Evolutionary conservation across 2,329 filamentous ascomycete species (phyloP), one percentile per base, ranked within the genome.

Genomic region (Pyrenophora seminiperda): DNA sequence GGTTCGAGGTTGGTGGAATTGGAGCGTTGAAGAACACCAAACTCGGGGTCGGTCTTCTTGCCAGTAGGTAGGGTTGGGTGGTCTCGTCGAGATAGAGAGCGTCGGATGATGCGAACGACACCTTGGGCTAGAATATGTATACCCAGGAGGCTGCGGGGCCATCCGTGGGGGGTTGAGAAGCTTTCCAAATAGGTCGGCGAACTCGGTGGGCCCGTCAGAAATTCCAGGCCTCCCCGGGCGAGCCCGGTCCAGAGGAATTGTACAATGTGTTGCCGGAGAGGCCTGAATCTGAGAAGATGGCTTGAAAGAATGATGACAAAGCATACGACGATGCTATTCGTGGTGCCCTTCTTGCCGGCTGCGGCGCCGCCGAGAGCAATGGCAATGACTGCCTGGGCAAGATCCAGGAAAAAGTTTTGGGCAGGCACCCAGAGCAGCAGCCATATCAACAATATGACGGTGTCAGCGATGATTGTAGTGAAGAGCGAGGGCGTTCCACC

Each of bases 311-410:
- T 86, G 72, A 90, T 87, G 58, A 82, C 76, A 59, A 89, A 81
- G 69, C 87, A 91, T 32, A 87, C 83, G 41, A 89, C 79, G 38
- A 90, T 84, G 66, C 88, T 90, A 64, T 86, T 85, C 47, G 86
- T 86, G 4, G 87, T 85, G 42, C 86, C 85, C 53, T 86, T 83
- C 60, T 81, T 83, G 6, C 85, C 84, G 56, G 82, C 85, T 6
- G 85, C 88, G 51, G 91, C 91, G 53, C 91, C 92, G 55, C 92
- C 92, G 9, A 97, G 78, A 0, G 91, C 95, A 50, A 96, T 85
- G 50, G 92, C 92, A 67, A 97, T 95, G 68, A 96, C 91, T 50
- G 93, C 90, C 74, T 97, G 93, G 53, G 92, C 91, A 43, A 96
- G 82, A 70, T 97, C 92, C 62, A 97, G 81, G 50, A 93, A 88